Percentiles rank a stretch among this genome's conserved stretches.
Conservation (phyloP, 1,284 basidiomycete species). For the Peniophora sp. region DNA sequence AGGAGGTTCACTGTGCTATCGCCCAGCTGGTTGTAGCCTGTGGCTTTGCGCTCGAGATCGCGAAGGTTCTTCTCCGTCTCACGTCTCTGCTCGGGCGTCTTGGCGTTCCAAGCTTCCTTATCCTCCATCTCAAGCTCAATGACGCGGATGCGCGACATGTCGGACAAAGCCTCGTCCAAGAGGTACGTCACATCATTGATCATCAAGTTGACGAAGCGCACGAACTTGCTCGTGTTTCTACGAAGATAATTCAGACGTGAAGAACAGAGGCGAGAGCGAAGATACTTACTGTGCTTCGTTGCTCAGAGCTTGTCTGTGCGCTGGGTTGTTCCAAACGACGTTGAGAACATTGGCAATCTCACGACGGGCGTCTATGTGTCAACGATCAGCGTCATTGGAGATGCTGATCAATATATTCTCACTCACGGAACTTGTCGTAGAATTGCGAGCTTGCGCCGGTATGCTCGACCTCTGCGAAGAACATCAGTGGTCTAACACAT, state of each 20-base stretch:
- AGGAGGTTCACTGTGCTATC: constrained; percentile 85
- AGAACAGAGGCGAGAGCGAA: not conserved
- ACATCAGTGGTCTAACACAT: too few relatives aligned
- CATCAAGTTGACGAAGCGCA: constrained; percentile 94
- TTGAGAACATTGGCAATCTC: constrained; percentile 84
- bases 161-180: constrained; percentile 91
- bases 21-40: constrained; percentile 81
- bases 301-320: constrained; percentile 79
- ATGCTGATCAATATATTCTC: not conserved
- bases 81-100: constrained; percentile 66
- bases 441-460: constrained; percentile 98
- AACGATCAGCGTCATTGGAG: not conserved
- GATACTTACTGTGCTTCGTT: constrained; percentile 62
- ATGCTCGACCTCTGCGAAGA: constrained; percentile 79
- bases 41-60: constrained; percentile 75
- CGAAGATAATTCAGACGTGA: too few relatives aligned
- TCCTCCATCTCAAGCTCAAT: constrained; percentile 85
- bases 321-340: constrained; percentile 83
- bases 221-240: constrained; percentile 85
- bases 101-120: constrained; percentile 56
- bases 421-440: constrained; percentile 85
- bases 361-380: constrained; percentile 35
- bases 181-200: constrained; percentile 99
- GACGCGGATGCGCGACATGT: constrained; percentile 81
- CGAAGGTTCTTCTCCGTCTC: constrained; percentile 81